A percentile compares a stretch with the other conserved stretches of the same genome.
Evolutionary conservation across 1,284 basidiomycete genomes (phyloP).

Genomic region (Mycosarcoma mackinlayi): DNA sequence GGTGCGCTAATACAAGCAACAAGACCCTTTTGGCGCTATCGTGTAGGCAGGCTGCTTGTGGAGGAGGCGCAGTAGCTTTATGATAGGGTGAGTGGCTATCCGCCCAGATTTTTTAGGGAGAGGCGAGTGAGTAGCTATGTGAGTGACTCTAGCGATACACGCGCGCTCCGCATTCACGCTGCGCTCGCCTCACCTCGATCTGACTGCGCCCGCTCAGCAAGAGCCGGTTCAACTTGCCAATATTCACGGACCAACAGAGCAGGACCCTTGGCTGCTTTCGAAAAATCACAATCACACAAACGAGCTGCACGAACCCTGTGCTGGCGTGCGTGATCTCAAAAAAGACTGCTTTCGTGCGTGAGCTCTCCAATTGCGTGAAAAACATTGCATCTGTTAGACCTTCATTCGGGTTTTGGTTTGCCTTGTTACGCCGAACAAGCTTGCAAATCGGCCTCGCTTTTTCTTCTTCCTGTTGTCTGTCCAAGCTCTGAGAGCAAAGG

Average conservation of each 20-base stretch:
- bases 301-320: not conserved
- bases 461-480: too few relatives aligned
- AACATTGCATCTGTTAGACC: too few relatives aligned
- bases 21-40: too few relatives aligned
- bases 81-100: not conserved
- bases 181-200: not conserved
- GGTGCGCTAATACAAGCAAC: too few relatives aligned
- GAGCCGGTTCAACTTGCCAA: too few relatives aligned
- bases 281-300: not conserved
- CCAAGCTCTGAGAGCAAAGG: not conserved
- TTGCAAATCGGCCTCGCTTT: too few relatives aligned
- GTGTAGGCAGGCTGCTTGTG: not conserved
- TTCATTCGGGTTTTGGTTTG: too few relatives aligned
- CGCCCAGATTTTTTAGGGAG: not conserved
- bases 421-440: conserved; percentile 6
- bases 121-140: not conserved
- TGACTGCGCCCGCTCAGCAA: not conserved
- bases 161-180: conserved; percentile 11
- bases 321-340: not conserved
- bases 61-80: not conserved
- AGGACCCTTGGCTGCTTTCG: conserved; percentile 1
- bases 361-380: not conserved
- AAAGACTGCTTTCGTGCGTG: conserved; percentile 1
- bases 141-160: too few relatives aligned
- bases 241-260: conserved; percentile 1